A percentile compares a stretch with the other conserved stretches of the same genome.
These are phyloP conservation scores for Acanthamoeba triangularis DNA, from an alignment of 208 protist species.

Conservation along the genomic window DNA sequence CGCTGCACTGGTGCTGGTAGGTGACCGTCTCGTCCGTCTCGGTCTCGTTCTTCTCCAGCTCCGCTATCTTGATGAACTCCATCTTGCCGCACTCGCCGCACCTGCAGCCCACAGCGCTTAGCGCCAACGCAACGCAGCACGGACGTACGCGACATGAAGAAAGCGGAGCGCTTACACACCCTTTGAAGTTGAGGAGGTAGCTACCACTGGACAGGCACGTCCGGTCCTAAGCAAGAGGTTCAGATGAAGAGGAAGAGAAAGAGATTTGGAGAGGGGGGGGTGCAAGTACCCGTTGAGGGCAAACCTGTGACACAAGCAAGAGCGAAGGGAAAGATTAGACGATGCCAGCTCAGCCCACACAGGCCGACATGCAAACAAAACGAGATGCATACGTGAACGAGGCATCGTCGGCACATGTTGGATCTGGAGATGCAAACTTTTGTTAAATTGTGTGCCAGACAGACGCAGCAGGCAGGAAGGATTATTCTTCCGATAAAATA, in stretches of 20 bases:
- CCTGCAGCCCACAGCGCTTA: neutral
- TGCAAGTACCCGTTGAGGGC: neutral
- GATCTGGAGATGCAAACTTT: neutral
- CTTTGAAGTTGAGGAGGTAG: constrained; percentile 60
- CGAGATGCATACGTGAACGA: neutral
- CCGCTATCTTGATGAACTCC: constrained; percentile 65
- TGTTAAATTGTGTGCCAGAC: too few species aligned
- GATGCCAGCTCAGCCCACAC: neutral
- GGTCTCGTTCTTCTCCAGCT: constrained; percentile 31
- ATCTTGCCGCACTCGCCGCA: constrained; percentile 49
- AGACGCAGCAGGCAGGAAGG: neutral
- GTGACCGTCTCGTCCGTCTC: constrained; percentile 49
- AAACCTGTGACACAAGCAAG: neutral
- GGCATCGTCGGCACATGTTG: constrained; percentile 66
- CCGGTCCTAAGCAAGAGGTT: neutral
- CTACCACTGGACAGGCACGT: constrained; percentile 46
- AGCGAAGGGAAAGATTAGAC: neutral
- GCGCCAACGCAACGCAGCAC: neutral
- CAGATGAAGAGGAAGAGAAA: neutral
- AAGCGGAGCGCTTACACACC: neutral
- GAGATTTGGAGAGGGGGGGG: neutral
- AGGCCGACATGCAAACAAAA: neutral
- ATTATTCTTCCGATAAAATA: neutral
- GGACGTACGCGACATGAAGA: too few species aligned
- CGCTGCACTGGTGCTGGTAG: constrained; percentile 67